Percentiles rank a stretch among this genome's conserved stretches.
phyloP scores from a whole-genome alignment of 2,329 filamentous ascomycete species.

The Curvularia sp. region DNA sequence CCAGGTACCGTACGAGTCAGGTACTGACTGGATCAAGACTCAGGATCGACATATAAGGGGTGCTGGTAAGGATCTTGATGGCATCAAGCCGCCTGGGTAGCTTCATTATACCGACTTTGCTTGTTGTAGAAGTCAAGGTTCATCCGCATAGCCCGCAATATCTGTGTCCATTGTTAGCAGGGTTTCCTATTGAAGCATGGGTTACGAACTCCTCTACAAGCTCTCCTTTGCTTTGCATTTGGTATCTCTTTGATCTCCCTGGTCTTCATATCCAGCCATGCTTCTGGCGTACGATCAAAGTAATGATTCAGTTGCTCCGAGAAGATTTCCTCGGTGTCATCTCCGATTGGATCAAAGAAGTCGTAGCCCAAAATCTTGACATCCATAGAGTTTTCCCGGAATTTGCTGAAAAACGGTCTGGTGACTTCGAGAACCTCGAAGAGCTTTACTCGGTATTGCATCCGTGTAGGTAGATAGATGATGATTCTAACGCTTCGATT shows the following conservation, averaged over 20 bases:
- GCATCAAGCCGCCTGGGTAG: background rate
- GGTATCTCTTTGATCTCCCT: conserved; percentile 9
- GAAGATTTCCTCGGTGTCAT: background rate
- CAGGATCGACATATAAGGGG: background rate
- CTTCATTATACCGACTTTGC: background rate
- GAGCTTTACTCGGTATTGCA: conserved; percentile 7
- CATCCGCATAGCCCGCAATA: conserved; percentile 7
- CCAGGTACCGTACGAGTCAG: background rate
- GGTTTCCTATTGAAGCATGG: background rate
- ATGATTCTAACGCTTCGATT: conserved; percentile 1
- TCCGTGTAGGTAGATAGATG: conserved; percentile 4
- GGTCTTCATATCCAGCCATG: conserved; percentile 18
- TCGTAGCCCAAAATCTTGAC: conserved; percentile 15
- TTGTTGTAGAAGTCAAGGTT: conserved; percentile 9
- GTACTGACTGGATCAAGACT: background rate
- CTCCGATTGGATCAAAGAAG: conserved; percentile 13
- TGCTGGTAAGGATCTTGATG: background rate
- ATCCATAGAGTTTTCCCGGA: conserved; percentile 7
- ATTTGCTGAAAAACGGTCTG: conserved; percentile 2
- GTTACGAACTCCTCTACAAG: conserved; percentile 6
- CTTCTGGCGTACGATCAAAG: conserved; percentile 10
- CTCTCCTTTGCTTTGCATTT: background rate
- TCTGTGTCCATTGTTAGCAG: conserved; percentile 7
- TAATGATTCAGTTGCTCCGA: conserved; percentile 20
- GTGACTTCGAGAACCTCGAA: conserved; percentile 15